A percentile compares a stretch with the other conserved stretches of the same genome.
Evolutionary conservation across 2,329 filamentous ascomycete genomes (phyloP).

Genomic region (Keithomyces neogunnii): DNA sequence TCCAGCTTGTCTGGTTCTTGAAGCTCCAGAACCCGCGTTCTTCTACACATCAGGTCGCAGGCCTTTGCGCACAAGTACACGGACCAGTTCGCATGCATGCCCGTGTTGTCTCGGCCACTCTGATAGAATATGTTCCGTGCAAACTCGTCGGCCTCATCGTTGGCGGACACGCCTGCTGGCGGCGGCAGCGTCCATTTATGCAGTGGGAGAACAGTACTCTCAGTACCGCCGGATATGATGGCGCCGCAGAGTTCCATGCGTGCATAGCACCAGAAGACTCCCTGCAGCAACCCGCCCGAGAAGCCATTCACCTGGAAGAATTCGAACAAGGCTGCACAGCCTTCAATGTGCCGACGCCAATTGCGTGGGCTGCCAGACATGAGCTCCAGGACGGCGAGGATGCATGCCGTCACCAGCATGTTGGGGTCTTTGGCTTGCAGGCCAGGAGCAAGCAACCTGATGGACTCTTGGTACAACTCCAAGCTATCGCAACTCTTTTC

Average conservation of each 20-base stretch:
- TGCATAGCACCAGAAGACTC: conserved; percentile 50
- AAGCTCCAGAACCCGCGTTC: conserved; percentile 28
- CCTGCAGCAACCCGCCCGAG: conserved; percentile 35
- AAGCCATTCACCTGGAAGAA: conserved; percentile 40
- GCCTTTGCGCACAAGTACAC: conserved; percentile 43
- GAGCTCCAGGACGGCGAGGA: conserved; percentile 39
- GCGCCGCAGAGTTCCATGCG: conserved; percentile 49
- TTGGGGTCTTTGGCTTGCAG: conserved; percentile 34
- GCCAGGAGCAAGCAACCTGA: conserved; percentile 31
- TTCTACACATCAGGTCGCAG: conserved; percentile 33
- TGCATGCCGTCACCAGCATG: conserved; percentile 36
- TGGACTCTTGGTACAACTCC: conserved; percentile 44
- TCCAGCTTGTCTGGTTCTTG: conserved; percentile 31
- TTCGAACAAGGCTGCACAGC: conserved; percentile 44
- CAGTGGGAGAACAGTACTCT: conserved; percentile 39
- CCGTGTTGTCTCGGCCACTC: conserved; percentile 23
- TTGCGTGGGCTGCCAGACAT: conserved; percentile 39
- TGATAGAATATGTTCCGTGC: conserved; percentile 16
- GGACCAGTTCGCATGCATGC: conserved; percentile 47
- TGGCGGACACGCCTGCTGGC: conserved; percentile 6
- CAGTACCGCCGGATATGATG: conserved; percentile 40
- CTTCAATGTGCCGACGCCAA: conserved; percentile 48
- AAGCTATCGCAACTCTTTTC: conserved; percentile 40
- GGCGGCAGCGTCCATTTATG: conserved; percentile 35
- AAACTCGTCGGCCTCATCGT: conserved; percentile 17